These are phyloP conservation scores for Helichrysum umbraculigerum DNA, from an alignment of 129 eudicot species.

Conservation along the genomic window DNA sequence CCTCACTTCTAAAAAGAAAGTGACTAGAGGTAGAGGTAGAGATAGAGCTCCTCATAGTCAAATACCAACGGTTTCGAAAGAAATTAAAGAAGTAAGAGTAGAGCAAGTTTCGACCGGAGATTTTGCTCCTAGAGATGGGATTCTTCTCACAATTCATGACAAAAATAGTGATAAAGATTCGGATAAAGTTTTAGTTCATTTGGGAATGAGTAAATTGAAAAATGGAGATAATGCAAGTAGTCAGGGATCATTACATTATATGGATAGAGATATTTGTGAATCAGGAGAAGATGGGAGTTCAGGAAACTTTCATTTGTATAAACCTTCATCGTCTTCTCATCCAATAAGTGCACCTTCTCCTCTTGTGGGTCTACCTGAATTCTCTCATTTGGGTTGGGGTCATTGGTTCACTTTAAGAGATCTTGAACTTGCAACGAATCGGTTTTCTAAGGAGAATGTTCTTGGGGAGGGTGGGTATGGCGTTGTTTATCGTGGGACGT, in stretches of 20 bases:
- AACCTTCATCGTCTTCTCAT: slow-evolving; percentile 65
- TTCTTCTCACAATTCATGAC: slow-evolving; percentile 77
- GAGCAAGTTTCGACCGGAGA: slow-evolving; percentile 74
- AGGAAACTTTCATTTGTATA: slow-evolving; percentile 48
- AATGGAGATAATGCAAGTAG: slow-evolving; percentile 62
- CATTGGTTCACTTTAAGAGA: slow-evolving; percentile 88
- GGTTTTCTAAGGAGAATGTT: slow-evolving; percentile 77
- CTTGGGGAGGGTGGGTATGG: slow-evolving; percentile 92
- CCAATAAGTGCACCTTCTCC: slow-evolving; percentile 79
- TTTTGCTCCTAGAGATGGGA: slow-evolving; percentile 62
- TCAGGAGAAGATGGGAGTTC: slow-evolving; percentile 85
- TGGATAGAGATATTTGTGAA: slow-evolving; percentile 52
- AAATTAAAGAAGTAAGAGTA: slow-evolving; percentile 85
- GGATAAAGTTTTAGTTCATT: slow-evolving; percentile 71
- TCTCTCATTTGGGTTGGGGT: slow-evolving; percentile 93
- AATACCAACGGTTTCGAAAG: slow-evolving; percentile 80
- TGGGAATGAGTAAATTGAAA: slow-evolving; percentile 55
- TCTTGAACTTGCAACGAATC: slow-evolving; percentile 74
- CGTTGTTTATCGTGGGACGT: slow-evolving; percentile 65
- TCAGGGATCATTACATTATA: slow-evolving; percentile 66
- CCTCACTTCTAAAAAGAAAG: slow-evolving; percentile 71
- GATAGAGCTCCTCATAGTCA: slow-evolving; percentile 53
- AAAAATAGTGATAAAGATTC: slow-evolving; percentile 77
- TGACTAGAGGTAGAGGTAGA: slow-evolving; percentile 42
- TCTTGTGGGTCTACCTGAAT: slow-evolving; percentile 77